Percentiles rank a stretch among this genome's conserved stretches.
Conservation (phyloP, 768 basidiomycete genomes). For the Psilocybe sp. region DNA sequence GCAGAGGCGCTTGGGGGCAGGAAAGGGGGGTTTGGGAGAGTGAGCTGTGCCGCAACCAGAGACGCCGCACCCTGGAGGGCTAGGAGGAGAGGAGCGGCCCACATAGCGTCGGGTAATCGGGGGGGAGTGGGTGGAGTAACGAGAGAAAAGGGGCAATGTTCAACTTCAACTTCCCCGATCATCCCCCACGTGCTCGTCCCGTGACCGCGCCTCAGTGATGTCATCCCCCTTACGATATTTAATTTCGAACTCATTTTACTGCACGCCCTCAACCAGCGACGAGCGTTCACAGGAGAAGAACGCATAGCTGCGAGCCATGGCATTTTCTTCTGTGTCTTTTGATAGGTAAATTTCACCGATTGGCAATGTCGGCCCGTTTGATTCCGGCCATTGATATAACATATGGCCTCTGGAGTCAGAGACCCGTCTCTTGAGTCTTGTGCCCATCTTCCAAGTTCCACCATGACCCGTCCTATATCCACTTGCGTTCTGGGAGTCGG, state of each 20-base stretch:
- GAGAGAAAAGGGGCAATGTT: conserved; percentile 10
- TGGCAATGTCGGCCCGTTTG: no score
- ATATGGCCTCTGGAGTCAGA: neutral
- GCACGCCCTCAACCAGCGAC: no score
- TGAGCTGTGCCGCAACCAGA: conserved; percentile 48
- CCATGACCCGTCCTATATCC: conserved; percentile 49
- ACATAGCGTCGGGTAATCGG: conserved; percentile 16
- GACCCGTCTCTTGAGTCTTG: neutral
- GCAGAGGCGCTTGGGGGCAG: conserved; percentile 57
- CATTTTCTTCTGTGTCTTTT: no score
- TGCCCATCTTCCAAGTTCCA: conserved; percentile 1
- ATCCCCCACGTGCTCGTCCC: conserved; percentile 11
- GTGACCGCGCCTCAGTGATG: conserved; percentile 3
- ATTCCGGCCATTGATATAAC: neutral
- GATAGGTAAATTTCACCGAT: no score
- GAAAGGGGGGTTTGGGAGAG: conserved; percentile 64
- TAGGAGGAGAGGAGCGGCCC: conserved; percentile 19
- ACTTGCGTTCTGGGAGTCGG: conserved; percentile 78
- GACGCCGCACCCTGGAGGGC: conserved; percentile 20
- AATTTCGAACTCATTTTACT: neutral
- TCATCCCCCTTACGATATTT: neutral
- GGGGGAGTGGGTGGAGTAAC: conserved; percentile 11
- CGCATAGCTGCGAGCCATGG: no score
- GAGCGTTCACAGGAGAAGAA: no score
- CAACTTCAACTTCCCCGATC: conserved; percentile 14